Base-by-base conservation (phyloP, 441 rosid species). In the Isatis lusitanica region DNA sequence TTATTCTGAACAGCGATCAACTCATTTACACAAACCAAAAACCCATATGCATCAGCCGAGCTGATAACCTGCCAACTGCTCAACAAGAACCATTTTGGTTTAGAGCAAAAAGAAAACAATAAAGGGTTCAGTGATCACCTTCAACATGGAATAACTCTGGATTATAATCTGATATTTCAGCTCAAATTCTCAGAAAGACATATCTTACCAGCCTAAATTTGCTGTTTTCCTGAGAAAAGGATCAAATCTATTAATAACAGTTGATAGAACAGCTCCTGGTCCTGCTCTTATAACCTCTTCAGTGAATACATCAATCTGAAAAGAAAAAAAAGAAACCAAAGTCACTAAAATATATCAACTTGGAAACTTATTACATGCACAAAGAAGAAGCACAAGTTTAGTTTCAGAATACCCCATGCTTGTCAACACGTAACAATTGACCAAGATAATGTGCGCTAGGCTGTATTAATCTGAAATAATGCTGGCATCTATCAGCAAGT, bases 31-130 rank as follows among this genome's bases (percentile, higher is more conserved):
- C 70, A 85, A 43, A 81, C 74, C 35, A 88, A 71, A 74, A 68
- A 77, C 73, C 96, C 96, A 55, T 63, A 57, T 70, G 81, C 97
- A 85, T 92, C 97, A 43, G 83, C 84, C 7, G 94, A 90, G 82
- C 96, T 90, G 76, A 92, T 86, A 75, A 92, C 84, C 86, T 92
- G 96, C 96, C 97, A 92, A 78, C 97, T 88, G 78, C 71, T 60
- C 67, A 73, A 80, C 73, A 70, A 51, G 48, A 75, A 70, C 36
- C 66, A 67, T 56, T 39, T 30, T 58, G 43, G 12, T 60, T 64
- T 36, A 61, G 68, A 24, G 51, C 24, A 7, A 63, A 73, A 11
- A 13, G 15, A 51, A 58, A 13, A 48, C 4, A 65, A 48, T 0
- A 60, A 33, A 11, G 3, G 59, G 36, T 26, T 75, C 65, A 61